Percentiles rank a stretch among this genome's conserved stretches.
These are phyloP conservation scores for Entophlyctis luteolus DNA, from an alignment of 192 early-diverging fungal species.

Conservation along the genomic window DNA sequence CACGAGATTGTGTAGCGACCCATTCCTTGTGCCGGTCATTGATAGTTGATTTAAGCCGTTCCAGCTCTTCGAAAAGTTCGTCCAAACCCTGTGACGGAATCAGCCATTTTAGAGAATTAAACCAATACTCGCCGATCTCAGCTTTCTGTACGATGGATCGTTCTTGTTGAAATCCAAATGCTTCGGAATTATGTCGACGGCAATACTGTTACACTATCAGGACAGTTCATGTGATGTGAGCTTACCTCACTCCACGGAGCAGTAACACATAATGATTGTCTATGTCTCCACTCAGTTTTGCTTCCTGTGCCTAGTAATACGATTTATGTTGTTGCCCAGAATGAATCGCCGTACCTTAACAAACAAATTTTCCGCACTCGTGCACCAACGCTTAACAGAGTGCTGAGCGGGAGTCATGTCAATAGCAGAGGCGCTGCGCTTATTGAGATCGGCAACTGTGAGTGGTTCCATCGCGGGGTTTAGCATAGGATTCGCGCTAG, in stretches of 20 bases:
- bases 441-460: slow-evolving; percentile 20
- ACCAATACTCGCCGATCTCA: neutral
- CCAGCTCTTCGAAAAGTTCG: slow-evolving; percentile 19
- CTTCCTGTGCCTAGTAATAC: slow-evolving; percentile 7
- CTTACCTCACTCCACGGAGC: slow-evolving; percentile 23
- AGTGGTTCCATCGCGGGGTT: slow-evolving; percentile 3
- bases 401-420: slow-evolving; percentile 16
- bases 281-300: neutral
- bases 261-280: slow-evolving; percentile 32
- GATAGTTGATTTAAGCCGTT: slow-evolving; percentile 27
- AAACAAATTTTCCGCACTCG: neutral
- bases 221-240: neutral
- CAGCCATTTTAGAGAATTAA: neutral
- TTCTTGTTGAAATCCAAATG: slow-evolving; percentile 26
- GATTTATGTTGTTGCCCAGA: neutral
- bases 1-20: neutral
- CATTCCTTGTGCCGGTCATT: slow-evolving; percentile 20
- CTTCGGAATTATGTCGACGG: slow-evolving; percentile 34
- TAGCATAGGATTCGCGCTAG: neutral
- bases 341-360: slow-evolving; percentile 3
- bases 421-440: neutral
- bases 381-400: slow-evolving; percentile 19
- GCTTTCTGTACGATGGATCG: slow-evolving; percentile 16
- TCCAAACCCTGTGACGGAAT: slow-evolving; percentile 13
- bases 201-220: slow-evolving; percentile 28